Base-by-base conservation (phyloP, 768 basidiomycete species). In the Lepiota venenata region DNA sequence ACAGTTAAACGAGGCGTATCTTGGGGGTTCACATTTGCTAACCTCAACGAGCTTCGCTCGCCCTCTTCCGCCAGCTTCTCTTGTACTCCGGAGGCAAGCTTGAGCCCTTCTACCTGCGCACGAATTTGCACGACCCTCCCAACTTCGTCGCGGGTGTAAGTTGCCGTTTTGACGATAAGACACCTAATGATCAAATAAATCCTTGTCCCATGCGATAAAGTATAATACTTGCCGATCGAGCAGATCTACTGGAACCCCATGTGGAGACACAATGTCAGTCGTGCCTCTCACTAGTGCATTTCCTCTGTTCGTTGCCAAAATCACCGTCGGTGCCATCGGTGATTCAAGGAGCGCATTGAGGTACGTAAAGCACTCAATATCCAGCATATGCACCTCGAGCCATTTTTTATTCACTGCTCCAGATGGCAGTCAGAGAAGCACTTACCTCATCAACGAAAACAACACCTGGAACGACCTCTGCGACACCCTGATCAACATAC, bases 321-420 rank as follows among this genome's bases (percentile, higher is more conserved):
- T 90, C 22, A 99, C 96, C 3, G 97, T 97, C 0, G 97, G 97
- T 2, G 97, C 94, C 86, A 99, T 93, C 2, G 91, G 85, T 0
- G 93, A 94, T 70, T 98, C 97, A 43, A 99, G 81, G 8, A 98
- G 81, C 10, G 93, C 87, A 69, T 98, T 98, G 36, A 99, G 82
- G 72, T 96, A 99, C 4, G 97, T 98, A 76, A 98, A 99, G 69
- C 95, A 98, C 69, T 99, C 97, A 63, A 98, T 95, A 69, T 99
- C 97, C 56, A 99, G 85, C 96, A 98, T 98, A 73, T 99, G 97
- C 20, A 98, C 96, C 94, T 97, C 52, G 12, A 32, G 38, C 60
- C 49, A 64, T 37, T 27, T n/a, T 49, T 43, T 25, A 39, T 51
- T 36, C 48, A 44, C 40, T 16, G 38, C 29, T 38, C 45, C 22